A percentile compares a stretch with the other conserved stretches of the same genome.
These are phyloP conservation scores for Aspergillus luchuensis DNA, from an alignment of 2,329 filamentous ascomycete species.

Conservation along the genomic window DNA sequence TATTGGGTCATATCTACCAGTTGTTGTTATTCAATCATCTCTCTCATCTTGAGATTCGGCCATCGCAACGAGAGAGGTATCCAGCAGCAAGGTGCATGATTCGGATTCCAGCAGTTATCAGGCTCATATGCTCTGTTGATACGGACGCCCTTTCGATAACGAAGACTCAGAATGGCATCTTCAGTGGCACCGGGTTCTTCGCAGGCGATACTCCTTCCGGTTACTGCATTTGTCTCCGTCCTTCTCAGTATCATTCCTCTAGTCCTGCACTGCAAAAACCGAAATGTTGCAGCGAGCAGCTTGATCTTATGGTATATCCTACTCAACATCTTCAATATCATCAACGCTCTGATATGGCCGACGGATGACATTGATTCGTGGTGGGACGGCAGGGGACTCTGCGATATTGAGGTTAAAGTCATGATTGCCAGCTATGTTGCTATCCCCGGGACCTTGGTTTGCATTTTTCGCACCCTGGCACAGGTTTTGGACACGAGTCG, in stretches of 20 bases:
- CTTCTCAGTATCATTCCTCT: slow-evolving; percentile 60
- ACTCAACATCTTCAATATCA: slow-evolving; percentile 59
- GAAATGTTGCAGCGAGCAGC: slow-evolving; percentile 61
- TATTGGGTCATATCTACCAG: slow-evolving; percentile 13
- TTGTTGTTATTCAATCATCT: slow-evolving; percentile 8
- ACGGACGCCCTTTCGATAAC: not conserved
- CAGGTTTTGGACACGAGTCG: slow-evolving; percentile 62
- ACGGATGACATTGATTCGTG: slow-evolving; percentile 56
- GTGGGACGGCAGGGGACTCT: slow-evolving; percentile 63
- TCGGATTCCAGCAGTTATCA: not conserved
- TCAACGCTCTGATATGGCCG: slow-evolving; percentile 68
- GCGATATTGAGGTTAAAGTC: slow-evolving; percentile 65
- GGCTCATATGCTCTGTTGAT: not conserved
- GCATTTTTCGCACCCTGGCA: slow-evolving; percentile 63
- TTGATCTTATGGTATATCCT: slow-evolving; percentile 60
- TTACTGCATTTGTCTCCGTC: slow-evolving; percentile 53
- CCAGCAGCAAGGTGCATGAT: not conserved
- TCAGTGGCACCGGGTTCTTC: slow-evolving; percentile 22
- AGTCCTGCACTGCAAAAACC: slow-evolving; percentile 61
- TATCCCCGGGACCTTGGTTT: slow-evolving; percentile 55
- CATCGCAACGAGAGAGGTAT: not conserved
- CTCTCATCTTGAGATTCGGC: not conserved
- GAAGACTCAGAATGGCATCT: slow-evolving; percentile 8
- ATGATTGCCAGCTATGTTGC: slow-evolving; percentile 56
- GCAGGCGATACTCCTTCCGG: slow-evolving; percentile 48